Conservation (phyloP, 106 monocot genomes). For the Platanthera zijinensis region DNA sequence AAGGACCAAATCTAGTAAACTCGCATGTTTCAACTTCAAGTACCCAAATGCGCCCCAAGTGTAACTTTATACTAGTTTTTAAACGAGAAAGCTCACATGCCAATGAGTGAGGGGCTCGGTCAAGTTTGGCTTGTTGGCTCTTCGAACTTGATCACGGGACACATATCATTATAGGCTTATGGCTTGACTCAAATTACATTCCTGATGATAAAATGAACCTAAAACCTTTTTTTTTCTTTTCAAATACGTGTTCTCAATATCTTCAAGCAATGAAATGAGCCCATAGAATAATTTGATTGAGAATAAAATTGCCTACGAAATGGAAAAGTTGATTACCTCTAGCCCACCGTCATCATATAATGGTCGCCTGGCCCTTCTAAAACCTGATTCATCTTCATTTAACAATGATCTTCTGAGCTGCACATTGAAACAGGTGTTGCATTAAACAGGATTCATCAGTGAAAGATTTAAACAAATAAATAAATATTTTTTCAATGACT, state of each 20-base stretch:
- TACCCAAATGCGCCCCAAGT: no score
- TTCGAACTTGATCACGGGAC: no score
- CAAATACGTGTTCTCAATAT: background rate
- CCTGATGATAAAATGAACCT: background rate
- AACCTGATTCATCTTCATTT: conserved; percentile 86
- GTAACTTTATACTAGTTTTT: no score
- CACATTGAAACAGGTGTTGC: background rate
- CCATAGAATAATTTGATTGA: background rate
- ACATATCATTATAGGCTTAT: no score
- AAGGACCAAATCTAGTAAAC: no score
- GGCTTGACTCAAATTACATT: background rate
- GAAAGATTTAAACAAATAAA: background rate
- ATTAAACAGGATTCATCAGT: background rate
- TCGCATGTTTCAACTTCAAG: no score
- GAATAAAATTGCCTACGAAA: background rate
- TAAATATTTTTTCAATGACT: background rate
- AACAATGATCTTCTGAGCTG: conserved; percentile 75
- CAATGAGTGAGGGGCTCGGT: no score
- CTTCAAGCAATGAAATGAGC: background rate
- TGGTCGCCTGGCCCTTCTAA: conserved; percentile 46
- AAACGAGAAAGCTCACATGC: no score
- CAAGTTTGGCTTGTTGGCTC: no score
- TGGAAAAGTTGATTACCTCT: conserved; percentile 31
- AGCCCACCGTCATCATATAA: conserved; percentile 78
- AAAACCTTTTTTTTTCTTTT: background rate